Evolutionary conservation across 2,329 filamentous ascomycete species (phyloP), one percentile per base, ranked within the genome.

Genomic region (Monosporascus sp.): DNA sequence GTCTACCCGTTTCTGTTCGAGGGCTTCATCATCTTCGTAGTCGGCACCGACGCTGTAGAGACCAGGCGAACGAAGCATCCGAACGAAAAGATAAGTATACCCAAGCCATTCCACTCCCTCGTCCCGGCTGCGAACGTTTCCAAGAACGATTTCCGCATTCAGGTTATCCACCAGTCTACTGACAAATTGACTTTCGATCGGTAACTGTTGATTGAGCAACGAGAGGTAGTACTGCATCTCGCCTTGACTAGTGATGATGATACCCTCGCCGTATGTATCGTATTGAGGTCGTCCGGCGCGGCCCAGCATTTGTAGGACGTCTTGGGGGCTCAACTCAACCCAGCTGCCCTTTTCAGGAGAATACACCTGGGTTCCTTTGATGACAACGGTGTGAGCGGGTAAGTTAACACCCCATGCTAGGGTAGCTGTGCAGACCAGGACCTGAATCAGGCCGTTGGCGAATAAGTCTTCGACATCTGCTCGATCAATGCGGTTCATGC

Each of bases 21-120:
- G 74, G 2, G 89, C 87, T 49, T 88, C 88, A 60, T 99, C 94
- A 52, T 95, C 87, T 64, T 96, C 91, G 63, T 97, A 99, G 64
- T 99, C 95, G 11, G 92, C 86, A 5, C 94, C 94, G 49, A 99
- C 94, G 66, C 94, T 93, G 69, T 99, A 99, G 14, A 99, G 76
- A 0, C 90, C 93, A 37, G 94, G 94, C 2, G 93, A 97, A 31
- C 94, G 87, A 57, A 99, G 81, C 94, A 99, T 99, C 49, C 94
- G 89, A 51, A 99, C 90, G 66, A 96, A 99, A 18, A 99, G 83
- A 70, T 99, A 99, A 0, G 93, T 97, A 71, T 99, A 99, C 14
- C 94, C 93, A 36, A 99, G 82, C 94, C 94, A 99, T 67, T 99
- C 92, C n/a, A 99, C 94, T 62, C 89, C 94, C 67, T 99, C 94